Conservation (phyloP, 2,329 filamentous ascomycete genomes). For the Fusarium keratoplasticum region DNA sequence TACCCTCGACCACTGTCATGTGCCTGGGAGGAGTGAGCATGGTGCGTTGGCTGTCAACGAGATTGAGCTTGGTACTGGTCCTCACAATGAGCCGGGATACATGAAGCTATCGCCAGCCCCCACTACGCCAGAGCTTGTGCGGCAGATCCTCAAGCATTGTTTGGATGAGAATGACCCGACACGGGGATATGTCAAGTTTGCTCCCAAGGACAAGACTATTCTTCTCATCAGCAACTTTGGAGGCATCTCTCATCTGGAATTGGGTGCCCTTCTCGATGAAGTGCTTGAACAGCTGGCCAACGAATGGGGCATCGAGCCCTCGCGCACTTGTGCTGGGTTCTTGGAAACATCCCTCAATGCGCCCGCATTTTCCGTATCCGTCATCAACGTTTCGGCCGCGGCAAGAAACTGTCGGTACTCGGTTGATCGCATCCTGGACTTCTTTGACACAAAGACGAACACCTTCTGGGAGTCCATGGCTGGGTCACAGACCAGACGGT, state of each 20-base stretch:
- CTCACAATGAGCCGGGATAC: slow-evolving; percentile 75
- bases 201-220: slow-evolving; percentile 59
- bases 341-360: slow-evolving; percentile 80
- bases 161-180: slow-evolving; percentile 67
- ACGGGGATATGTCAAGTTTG: slow-evolving; percentile 62
- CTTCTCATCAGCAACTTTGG: slow-evolving; percentile 71
- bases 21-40: slow-evolving; percentile 63
- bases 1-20: slow-evolving; percentile 71
- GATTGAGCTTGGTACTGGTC: slow-evolving; percentile 73
- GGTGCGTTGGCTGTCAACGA: slow-evolving; percentile 62
- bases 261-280: slow-evolving; percentile 66
- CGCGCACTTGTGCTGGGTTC: slow-evolving; percentile 70
- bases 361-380: slow-evolving; percentile 75
- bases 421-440: slow-evolving; percentile 66
- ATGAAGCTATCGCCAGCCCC: slow-evolving; percentile 66
- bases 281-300: slow-evolving; percentile 61
- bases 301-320: slow-evolving; percentile 62
- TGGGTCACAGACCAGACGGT: slow-evolving; percentile 55
- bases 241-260: slow-evolving; percentile 68
- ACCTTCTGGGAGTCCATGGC: slow-evolving; percentile 66
- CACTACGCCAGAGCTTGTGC: slow-evolving; percentile 61
- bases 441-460: slow-evolving; percentile 74
- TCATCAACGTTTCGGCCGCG: slow-evolving; percentile 68
- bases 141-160: slow-evolving; percentile 69
- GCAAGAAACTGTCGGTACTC: slow-evolving; percentile 59